Conservation (phyloP, 2,329 filamentous ascomycete genomes). For the Colletotrichum plurivorum region DNA sequence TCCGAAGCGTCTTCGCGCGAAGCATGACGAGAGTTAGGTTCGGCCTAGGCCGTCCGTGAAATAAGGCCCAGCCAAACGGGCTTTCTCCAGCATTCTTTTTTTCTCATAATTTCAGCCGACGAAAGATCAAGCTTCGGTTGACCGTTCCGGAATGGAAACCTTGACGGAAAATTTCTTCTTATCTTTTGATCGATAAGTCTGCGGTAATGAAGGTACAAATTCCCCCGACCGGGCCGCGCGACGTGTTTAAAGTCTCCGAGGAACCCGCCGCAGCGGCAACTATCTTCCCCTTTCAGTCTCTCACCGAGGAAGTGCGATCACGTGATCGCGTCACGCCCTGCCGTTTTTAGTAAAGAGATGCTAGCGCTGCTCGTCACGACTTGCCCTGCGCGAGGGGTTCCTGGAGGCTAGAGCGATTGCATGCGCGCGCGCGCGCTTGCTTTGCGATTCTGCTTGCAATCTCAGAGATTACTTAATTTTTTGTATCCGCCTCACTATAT, state of each 20-base stretch:
- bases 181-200: too few relatives aligned
- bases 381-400: conserved; percentile 11
- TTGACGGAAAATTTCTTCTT: too few relatives aligned
- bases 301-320: background rate
- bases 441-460: too few relatives aligned
- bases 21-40: background rate
- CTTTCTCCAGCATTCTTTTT: too few relatives aligned
- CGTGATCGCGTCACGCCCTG: conserved; percentile 38
- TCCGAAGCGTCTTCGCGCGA: background rate
- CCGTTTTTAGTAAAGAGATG: background rate
- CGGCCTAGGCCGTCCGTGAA: background rate
- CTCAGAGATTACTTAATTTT: too few relatives aligned
- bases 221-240: too few relatives aligned
- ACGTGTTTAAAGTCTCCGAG: background rate
- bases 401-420: too few relatives aligned
- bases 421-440: background rate
- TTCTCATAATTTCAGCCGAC: background rate
- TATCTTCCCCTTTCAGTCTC: too few relatives aligned
- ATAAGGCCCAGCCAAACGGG: background rate
- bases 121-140: background rate
- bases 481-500: too few relatives aligned
- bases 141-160: too few relatives aligned
- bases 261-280: background rate
- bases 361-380: conserved; percentile 21
- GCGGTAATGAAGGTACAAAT: too few relatives aligned